Conservation (phyloP, 768 basidiomycete species). For the Russula griseocarnosa region DNA sequence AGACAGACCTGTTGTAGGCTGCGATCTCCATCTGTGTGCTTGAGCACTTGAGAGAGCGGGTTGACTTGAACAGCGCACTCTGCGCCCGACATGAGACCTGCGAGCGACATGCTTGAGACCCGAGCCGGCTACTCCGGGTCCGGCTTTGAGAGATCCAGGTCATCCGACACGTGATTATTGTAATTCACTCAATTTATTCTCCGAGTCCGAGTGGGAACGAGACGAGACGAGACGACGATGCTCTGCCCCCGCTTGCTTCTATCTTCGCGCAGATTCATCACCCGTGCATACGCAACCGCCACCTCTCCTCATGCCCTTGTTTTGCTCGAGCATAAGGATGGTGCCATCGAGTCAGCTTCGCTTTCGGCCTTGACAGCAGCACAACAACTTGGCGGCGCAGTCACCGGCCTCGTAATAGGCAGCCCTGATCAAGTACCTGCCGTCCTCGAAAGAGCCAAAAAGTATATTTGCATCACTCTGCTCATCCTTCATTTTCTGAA, state of each 20-base stretch:
- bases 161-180: conserved; percentile 19
- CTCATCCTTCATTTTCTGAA: conserved; percentile 1
- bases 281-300: conserved; percentile 55
- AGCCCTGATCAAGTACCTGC: conserved; percentile 58
- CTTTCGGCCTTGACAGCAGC: conserved; percentile 93
- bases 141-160: not conserved
- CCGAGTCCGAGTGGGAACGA: not conserved
- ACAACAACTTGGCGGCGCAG: conserved; percentile 74
- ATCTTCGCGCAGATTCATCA: conserved; percentile 12
- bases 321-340: conserved; percentile 83
- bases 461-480: conserved; percentile 42
- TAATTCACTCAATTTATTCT: not conserved
- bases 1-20: conserved; percentile 75
- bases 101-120: conserved; percentile 58
- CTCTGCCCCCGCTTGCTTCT: conserved; percentile 9
- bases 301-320: conserved; percentile 72
- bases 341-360: conserved; percentile 76
- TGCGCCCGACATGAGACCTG: conserved; percentile 78
- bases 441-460: conserved; percentile 74
- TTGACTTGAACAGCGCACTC: conserved; percentile 85
- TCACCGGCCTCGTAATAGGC: conserved; percentile 76
- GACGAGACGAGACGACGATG: conserved; percentile 7
- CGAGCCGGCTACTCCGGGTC: not conserved
- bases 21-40: conserved; percentile 84
- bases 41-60: conserved; percentile 83